A percentile compares a stretch with the other conserved stretches of the same genome.
These are phyloP conservation scores for Mesostigma viride DNA, from an alignment of 139 green algal species.

Conservation along the genomic window DNA sequence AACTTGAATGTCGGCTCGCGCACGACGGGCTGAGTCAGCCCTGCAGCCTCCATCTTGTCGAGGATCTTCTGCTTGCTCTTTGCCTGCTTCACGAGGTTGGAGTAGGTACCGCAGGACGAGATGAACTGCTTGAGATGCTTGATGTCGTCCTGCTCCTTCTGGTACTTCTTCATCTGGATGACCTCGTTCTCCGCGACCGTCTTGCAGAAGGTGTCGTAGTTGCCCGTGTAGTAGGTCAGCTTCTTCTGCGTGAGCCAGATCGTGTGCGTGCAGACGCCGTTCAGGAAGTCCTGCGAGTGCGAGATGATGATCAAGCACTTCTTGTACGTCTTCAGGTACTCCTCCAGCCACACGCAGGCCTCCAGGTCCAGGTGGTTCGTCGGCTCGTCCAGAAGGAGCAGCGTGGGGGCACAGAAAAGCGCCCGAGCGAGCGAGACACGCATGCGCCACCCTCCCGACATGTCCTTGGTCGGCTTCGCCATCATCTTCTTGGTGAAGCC, in stretches of 20 bases:
- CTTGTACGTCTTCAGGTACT: conserved; percentile 79
- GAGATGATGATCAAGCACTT: conserved; percentile 81
- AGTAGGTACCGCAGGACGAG: conserved; percentile 51
- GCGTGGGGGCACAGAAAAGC: conserved; percentile 78
- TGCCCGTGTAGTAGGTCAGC: conserved; percentile 78
- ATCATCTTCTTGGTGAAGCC: conserved; percentile 84
- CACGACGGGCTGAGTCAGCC: conserved; percentile 67
- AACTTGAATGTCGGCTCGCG: conserved; percentile 45
- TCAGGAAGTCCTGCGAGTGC: conserved; percentile 92
- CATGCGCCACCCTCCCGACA: conserved; percentile 92
- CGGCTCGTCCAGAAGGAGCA: conserved; percentile 36
- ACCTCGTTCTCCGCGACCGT: conserved; percentile 78
- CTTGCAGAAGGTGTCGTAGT: conserved; percentile 71
- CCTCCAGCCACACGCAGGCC: conserved; percentile 93
- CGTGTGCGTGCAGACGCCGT: conserved; percentile 95
- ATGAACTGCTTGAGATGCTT: conserved; percentile 56
- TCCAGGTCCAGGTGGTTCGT: conserved; percentile 66
- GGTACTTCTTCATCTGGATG: conserved; percentile 91
- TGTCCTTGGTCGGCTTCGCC: conserved; percentile 69
- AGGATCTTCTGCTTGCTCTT: conserved; percentile 91
- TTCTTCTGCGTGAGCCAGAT: conserved; percentile 78
- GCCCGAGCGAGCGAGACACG: conserved; percentile 82
- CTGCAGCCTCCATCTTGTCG: conserved; percentile 82
- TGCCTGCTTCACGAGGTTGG: conserved; percentile 68
- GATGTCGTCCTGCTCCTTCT: conserved; percentile 72